A percentile compares a stretch with the other conserved stretches of the same genome.
These are phyloP conservation scores for Salix udensis DNA, from an alignment of 345 rosid species.

Conservation along the genomic window DNA sequence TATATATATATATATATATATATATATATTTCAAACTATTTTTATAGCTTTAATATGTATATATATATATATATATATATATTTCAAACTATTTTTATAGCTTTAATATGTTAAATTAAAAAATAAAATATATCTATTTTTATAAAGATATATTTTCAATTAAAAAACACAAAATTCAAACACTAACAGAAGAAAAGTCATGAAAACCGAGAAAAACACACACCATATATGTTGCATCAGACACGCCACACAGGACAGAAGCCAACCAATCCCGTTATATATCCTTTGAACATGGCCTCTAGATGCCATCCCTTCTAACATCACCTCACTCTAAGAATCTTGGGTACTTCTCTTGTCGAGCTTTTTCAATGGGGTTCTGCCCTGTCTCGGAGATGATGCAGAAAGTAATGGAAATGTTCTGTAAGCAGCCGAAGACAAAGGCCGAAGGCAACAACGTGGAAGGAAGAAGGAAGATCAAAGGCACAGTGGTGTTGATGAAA, in stretches of 20 bases:
- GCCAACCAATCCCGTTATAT: neutral
- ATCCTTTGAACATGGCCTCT: too few relatives aligned
- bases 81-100: too few relatives aligned
- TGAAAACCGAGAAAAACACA: neutral
- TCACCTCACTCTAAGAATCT: neutral
- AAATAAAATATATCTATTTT: too few relatives aligned
- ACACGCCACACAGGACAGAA: neutral
- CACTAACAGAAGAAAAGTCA: neutral
- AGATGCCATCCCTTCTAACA: neutral
- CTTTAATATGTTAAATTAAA: too few relatives aligned
- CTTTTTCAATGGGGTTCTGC: constrained; percentile 1
- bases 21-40: too few relatives aligned
- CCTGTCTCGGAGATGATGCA: constrained; percentile 22
- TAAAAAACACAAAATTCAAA: neutral
- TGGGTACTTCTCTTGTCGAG: neutral
- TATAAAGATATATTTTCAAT: too few relatives aligned
- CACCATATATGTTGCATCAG: neutral
- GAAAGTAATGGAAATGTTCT: constrained; percentile 37
- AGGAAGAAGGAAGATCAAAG: constrained; percentile 39
- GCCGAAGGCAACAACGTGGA: constrained; percentile 19
- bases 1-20: too few relatives aligned
- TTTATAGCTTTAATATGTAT: too few relatives aligned
- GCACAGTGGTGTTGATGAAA: constrained; percentile 64
- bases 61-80: too few relatives aligned
- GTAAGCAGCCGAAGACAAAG: constrained; percentile 24